Base-by-base conservation (phyloP, 768 basidiomycete genomes). In the Lentinula raphanica region DNA sequence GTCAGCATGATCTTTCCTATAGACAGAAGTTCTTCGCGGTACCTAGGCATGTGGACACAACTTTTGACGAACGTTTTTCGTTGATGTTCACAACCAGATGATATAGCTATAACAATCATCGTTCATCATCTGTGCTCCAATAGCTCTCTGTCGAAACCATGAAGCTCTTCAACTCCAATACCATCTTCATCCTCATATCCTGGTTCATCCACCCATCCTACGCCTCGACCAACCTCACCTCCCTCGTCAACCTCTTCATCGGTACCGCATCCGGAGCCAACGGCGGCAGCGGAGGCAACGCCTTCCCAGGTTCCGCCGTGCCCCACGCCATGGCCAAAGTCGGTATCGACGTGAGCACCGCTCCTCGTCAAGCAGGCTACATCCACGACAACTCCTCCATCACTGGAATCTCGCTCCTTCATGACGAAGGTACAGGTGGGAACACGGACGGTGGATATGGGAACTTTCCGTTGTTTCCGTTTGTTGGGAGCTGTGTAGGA, bases 241-340 rank as follows among this genome's bases (percentile, higher is more conserved):
- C 75, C n/a, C 66, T 79, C 8, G 79, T 79, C 0, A 79, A 81
- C 56, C 67, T 80, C 3, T 80, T 81, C 67, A 80, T 80, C 39
- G 79, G 79, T 17, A 81, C 79, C 0, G 74, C 74, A 6, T 75
- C 78, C 7, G 75, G 76, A 13, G 75, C 75, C 4, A 72, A 73
- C 59, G 78, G 76, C 32, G 75, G 71, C 7, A 77, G 76, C 56
- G 74, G 78, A 39, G 79, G 79, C 32, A 79, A 80, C 68, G 77
- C 67, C 3, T 81, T 81, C 61, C 79, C 79, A 42, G 79, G 79
- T 69, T 63, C 62, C 1, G 78, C 79, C 17, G 65, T 81, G 12
- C 79, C 79, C 0, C 77, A 79, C 69, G 80, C 73, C 0, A 80
- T 81, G 79, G 79, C 72, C n/a, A 81, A 81, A 67, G 79, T 77